Evolutionary conservation across 257 asterid species (phyloP), one percentile per base, ranked within the genome.

Genomic region (Orobanche coerulescens): DNA sequence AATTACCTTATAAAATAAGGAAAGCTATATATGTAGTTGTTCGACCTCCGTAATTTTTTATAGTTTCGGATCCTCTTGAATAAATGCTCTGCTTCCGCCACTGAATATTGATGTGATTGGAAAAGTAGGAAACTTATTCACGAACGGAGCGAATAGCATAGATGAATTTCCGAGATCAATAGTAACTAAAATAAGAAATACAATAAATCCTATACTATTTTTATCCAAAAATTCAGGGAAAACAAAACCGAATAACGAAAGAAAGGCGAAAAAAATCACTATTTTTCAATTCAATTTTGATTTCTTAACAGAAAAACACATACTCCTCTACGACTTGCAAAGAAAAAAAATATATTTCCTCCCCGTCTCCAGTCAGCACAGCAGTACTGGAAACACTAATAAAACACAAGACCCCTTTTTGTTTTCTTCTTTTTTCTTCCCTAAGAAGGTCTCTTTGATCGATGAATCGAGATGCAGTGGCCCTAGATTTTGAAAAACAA

Each of bases 401-500:
- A 48, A 42, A 69, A 47, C 26, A 40, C 64, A 49, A 39, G 53
- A 57, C 39, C 69, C 67, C 33, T 68, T 16, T 55, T 66, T 37
- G 51, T 34, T 46, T 39, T 28, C n/a, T 39, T 49, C 53, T 43
- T 10, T 47, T 58, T 68, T 70, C 63, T 64, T 67, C 68, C 10
- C 26, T 65, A 56, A 31, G 60, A 48, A 37, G 59, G 73, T 69
- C 70, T 63, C 76, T 43, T 65, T 75, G 71, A 84, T 81, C 82
- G 75, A 79, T 43, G 65, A 75, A 70, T 71, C 69, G 56, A 70
- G 57, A 67, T 72, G 74, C 65, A 56, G 59, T 47, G 80, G 71
- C 81, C 86, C 79, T 76, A 81, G 66, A 73, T 65, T 57, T 65
- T 71, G 76, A 61, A 64, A 66, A 76, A 13, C 1, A 25, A 46